These are phyloP conservation scores for Calonectria crousiana DNA, from an alignment of 2,329 filamentous ascomycete genomes.

Conservation along the genomic window DNA sequence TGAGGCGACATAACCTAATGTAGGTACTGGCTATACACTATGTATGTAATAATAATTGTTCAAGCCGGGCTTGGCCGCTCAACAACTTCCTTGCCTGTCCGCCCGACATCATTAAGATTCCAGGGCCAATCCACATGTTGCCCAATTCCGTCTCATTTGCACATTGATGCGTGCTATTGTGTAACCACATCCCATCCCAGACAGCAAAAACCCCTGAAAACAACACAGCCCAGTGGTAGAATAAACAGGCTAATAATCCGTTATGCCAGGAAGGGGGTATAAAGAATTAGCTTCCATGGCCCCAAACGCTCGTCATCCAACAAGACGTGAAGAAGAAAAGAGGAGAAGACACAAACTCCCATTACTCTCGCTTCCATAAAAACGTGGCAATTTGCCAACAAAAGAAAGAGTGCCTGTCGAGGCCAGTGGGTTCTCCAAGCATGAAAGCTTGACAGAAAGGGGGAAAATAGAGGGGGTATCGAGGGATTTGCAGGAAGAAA, in stretches of 20 bases:
- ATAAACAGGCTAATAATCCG: conserved; percentile 29
- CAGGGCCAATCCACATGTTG: not conserved
- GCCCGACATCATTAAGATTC: conserved; percentile 12
- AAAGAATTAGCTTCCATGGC: conserved; percentile 45
- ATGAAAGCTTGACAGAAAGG: conserved; percentile 33
- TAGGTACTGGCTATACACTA: conserved; percentile 17
- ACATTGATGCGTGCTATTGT: conserved; percentile 25
- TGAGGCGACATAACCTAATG: conserved; percentile 2
- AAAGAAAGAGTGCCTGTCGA: conserved; percentile 38
- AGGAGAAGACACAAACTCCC: conserved; percentile 29
- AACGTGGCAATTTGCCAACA: conserved; percentile 33
- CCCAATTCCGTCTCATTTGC: conserved; percentile 27
- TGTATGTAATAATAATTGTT: conserved; percentile 11
- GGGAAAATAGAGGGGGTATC: conserved; percentile 34
- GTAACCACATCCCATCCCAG: conserved; percentile 28
- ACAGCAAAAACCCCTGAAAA: conserved; percentile 26
- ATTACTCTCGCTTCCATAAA: conserved; percentile 37
- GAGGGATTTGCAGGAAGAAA: conserved; percentile 37
- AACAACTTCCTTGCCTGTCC: conserved; percentile 10
- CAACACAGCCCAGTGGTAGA: conserved; percentile 20
- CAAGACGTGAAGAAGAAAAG: conserved; percentile 17
- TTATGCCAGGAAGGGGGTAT: conserved; percentile 44
- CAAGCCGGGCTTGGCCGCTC: conserved; percentile 10
- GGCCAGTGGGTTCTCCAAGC: conserved; percentile 41
- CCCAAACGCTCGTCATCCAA: conserved; percentile 37